Evolutionary conservation across 345 rosid genomes (phyloP), one percentile per base, ranked within the genome.

Genomic region (Eucalyptus brandiana): DNA sequence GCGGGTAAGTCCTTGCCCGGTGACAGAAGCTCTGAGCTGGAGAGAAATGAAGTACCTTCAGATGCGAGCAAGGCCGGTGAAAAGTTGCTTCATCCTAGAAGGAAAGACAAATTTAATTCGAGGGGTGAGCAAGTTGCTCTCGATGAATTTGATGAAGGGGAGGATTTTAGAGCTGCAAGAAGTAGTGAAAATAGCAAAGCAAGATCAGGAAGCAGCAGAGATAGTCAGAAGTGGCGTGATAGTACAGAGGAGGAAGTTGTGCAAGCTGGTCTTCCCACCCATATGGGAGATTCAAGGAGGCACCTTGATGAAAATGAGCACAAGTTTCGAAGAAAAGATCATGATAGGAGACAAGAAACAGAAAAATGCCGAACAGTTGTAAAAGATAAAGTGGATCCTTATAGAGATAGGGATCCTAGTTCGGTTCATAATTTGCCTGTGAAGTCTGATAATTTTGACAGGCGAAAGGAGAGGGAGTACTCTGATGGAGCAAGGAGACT

Each of bases 171-270:
- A 93, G 96, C 96, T 56, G 98, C 97, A 86, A 96, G 99, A 94
- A 96, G 97, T 91, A 96, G 97, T 89, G 99, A 97, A 89, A 94
- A 94, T 91, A 96, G 97, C 92, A 96, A 98, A 96, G 97, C 95
- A 89, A 95, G 95, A 93, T 96, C 98, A 67, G 97, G 96, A 47
- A 96, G 97, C 93, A 95, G 97, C 92, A 94, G 93, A 91, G 98
- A 98, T 92, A 56, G 93, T 93, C 96, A 92, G 89, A 96, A 95
- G 91, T 89, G 94, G 91, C 94, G 90, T 87, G 97, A 94, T 92
- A 91, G 94, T 87, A 93, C 90, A 86, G 99, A 96, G 69, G 99
- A 98, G 91, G 99, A 98, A 93, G 96, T 96, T 91, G 90, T 94
- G 91, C 98, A 97, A 93, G 96, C 90, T 89, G 92, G 93, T 80